phyloP scores from a whole-genome alignment of 345 rosid genomes.

The Pistacia vera region DNA sequence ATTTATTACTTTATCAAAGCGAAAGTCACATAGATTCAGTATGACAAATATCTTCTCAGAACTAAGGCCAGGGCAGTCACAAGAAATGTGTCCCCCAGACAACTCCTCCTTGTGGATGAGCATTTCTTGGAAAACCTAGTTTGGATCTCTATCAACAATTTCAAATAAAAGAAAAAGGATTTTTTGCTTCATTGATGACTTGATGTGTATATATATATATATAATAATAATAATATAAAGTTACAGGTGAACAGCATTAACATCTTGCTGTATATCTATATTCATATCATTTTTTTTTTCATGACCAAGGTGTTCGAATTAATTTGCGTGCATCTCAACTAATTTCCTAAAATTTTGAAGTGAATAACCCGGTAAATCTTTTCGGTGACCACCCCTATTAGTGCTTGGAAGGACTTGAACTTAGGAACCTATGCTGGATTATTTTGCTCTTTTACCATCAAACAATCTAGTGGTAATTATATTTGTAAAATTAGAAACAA shows the following conservation, averaged over 20 bases:
- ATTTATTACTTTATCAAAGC: neutral
- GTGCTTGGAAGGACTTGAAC: no score
- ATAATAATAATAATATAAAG: neutral
- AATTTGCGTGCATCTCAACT: no score
- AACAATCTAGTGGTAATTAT: no score
- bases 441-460: no score
- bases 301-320: no score
- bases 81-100: conserved; percentile 1
- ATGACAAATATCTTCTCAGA: neutral
- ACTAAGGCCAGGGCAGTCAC: neutral
- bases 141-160: neutral
- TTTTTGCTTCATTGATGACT: neutral
- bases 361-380: no score
- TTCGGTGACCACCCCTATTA: no score
- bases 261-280: neutral
- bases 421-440: no score
- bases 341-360: no score
- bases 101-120: conserved; percentile 22
- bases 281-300: no score
- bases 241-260: neutral
- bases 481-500: neutral
- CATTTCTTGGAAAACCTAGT: conserved; percentile 26
- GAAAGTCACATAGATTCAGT: conserved; percentile 5
- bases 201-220: no score
- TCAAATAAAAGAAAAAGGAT: neutral